Evolutionary conservation across 768 basidiomycete genomes (phyloP).

Genomic region (Boletellus emodensis): DNA sequence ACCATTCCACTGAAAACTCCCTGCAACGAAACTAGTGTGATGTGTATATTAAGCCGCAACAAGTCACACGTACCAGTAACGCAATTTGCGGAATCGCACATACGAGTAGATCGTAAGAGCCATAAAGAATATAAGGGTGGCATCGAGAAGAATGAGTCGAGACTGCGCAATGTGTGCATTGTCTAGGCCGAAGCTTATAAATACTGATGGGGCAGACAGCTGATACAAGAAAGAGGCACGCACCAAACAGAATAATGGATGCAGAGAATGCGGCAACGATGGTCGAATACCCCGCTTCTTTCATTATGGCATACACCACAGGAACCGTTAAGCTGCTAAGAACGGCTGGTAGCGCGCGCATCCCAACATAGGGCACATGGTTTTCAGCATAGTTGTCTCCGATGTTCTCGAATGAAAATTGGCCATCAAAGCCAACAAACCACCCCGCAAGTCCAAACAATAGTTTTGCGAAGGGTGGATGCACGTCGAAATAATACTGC

Average conservation of each 20-base stretch:
- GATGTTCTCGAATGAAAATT: constrained; percentile 92
- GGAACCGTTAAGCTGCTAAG: constrained; percentile 88
- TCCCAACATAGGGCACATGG: constrained; percentile 90
- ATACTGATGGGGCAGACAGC: not conserved
- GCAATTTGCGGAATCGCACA: constrained; percentile 89
- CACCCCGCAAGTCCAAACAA: constrained; percentile 92
- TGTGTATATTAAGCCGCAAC: not conserved
- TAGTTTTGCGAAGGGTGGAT: constrained; percentile 95
- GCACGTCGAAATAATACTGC: constrained; percentile 99
- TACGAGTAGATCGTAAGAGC: constrained; percentile 89
- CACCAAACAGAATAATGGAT: constrained; percentile 81
- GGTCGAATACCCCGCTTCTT: constrained; percentile 94
- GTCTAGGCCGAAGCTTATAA: constrained; percentile 47
- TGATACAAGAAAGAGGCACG: constrained; percentile 25
- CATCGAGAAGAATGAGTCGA: constrained; percentile 94
- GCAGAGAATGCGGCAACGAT: constrained; percentile 90
- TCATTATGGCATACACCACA: constrained; percentile 94
- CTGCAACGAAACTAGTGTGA: constrained; percentile 36
- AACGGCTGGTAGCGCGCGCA: constrained; percentile 89
- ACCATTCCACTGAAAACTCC: constrained; percentile 89
- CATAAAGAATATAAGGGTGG: constrained; percentile 94
- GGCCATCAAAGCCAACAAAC: constrained; percentile 94
- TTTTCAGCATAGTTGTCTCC: constrained; percentile 86
- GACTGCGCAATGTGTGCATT: constrained; percentile 95
- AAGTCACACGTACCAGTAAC: constrained; percentile 61